Evolutionary conservation across 2,329 filamentous ascomycete genomes (phyloP), one percentile per base, ranked within the genome.

Genomic region (Trichothecium sympodiale): DNA sequence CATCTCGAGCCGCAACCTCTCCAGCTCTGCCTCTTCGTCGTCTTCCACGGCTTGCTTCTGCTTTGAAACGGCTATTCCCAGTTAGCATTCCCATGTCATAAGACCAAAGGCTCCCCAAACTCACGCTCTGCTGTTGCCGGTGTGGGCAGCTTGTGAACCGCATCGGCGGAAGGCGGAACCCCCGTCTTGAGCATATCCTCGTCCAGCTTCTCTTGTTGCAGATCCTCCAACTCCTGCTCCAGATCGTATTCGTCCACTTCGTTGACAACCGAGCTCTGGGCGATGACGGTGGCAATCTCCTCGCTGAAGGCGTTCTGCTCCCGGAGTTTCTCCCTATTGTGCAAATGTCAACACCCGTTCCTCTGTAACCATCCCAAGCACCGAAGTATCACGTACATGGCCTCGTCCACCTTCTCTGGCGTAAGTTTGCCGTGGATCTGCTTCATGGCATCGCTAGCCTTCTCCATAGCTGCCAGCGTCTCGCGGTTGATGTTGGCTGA

Each of bases 401-500:
- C 89, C 58, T 85, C 74, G 59, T 96, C 89, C 43, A 98, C 89
- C 64, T 93, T 91, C 50, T 95, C 87, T 44, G 91, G 83, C 33
- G 85, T 94, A 46, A 96, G 76, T 44, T 83, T 83, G 49, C 79
- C 81, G 57, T 96, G 87, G 49, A 98, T 98, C 44, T 80, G 69
- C 66, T 88, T 82, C 88, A 98, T 96, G 26, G 89, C 91, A 41
- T 78, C 67, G 45, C 84, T 79, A 9, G 91, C 89, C 55, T 80
- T 80, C 74, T 94, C 81, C 87, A 98, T 95, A 7, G 88, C 89
- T 47, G 81, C 75, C 45, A 96, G 69, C 10, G 91, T 98, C 69
- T 95, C 88, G 63, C 89, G 80, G 70, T 98, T 98, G 68, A 98
- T 95, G 59, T 96, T 98, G 42, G 91, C 91, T 33, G 88, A 86